These are phyloP conservation scores for Wickerhamiella dianesei DNA, from an alignment of 805 yeast genomes.

Conservation along the genomic window DNA sequence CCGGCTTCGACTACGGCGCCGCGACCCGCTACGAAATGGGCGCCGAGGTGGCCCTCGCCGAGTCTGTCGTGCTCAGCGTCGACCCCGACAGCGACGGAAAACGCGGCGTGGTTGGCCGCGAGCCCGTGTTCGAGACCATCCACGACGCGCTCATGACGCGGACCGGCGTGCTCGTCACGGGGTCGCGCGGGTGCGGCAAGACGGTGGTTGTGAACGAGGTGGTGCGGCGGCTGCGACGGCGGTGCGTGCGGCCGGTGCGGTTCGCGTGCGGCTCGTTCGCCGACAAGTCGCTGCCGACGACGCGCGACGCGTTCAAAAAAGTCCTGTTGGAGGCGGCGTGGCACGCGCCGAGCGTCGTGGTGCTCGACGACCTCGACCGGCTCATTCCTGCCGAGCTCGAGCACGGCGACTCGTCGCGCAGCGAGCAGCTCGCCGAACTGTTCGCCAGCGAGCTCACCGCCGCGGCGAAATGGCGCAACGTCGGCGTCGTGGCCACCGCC, in stretches of 20 bases:
- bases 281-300: constrained; percentile 38
- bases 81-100: not conserved
- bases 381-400: constrained; percentile 53
- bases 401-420: constrained; percentile 44
- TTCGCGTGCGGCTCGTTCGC: constrained; percentile 42
- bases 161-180: constrained; percentile 51
- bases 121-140: constrained; percentile 30
- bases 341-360: constrained; percentile 62
- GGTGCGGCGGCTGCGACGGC: constrained; percentile 26
- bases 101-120: constrained; percentile 43
- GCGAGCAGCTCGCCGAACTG: constrained; percentile 53
- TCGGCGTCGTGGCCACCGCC: constrained; percentile 51
- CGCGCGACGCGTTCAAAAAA: constrained; percentile 33
- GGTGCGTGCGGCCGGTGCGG: constrained; percentile 35
- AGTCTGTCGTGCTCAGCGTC: constrained; percentile 11
- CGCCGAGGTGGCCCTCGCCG: constrained; percentile 11
- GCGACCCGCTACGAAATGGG: constrained; percentile 9
- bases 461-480: constrained; percentile 29
- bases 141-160: constrained; percentile 32
- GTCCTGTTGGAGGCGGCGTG: constrained; percentile 47
- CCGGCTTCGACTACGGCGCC: constrained; percentile 9
- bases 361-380: constrained; percentile 68
- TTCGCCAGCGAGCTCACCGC: constrained; percentile 36
- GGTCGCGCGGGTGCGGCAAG: constrained; percentile 76
- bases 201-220: constrained; percentile 39